Percentiles rank a stretch among this genome's conserved stretches.
Evolutionary conservation across 306 rosid species (phyloP).

Genomic region (Cucurbita argyrosperma): DNA sequence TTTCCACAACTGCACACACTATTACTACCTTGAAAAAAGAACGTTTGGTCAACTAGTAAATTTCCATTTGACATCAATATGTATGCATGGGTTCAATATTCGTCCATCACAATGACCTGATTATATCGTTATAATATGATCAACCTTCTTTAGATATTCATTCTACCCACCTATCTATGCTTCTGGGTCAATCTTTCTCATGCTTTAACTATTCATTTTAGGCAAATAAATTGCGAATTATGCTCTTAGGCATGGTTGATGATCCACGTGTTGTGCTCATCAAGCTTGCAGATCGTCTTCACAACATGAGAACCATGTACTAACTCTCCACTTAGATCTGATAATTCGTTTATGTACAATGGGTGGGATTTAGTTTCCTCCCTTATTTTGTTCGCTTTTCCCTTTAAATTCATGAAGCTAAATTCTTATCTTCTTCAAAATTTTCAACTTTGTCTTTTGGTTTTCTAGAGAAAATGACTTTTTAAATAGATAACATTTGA

Average conservation of each 20-base stretch:
- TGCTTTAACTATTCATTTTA: conserved; percentile 25
- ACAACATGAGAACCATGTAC: conserved; percentile 98
- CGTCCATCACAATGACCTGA: not conserved
- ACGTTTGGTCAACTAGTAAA: not conserved
- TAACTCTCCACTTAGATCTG: conserved; percentile 14
- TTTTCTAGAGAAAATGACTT: not conserved
- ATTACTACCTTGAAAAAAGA: not conserved
- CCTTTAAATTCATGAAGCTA: not conserved
- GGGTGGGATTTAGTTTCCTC: conserved; percentile 5
- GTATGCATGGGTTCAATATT: not conserved
- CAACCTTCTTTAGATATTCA: not conserved
- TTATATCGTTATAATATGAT: not conserved
- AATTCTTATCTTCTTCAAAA: not conserved
- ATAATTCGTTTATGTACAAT: not conserved
- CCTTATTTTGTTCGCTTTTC: not conserved
- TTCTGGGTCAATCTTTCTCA: conserved; percentile 21
- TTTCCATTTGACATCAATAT: not conserved
- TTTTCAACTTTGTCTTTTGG: not conserved
- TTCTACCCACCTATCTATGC: not conserved
- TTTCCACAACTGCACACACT: not conserved
- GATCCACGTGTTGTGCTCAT: conserved; percentile 96
- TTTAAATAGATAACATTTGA: not conserved
- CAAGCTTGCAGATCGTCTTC: conserved; percentile 99
- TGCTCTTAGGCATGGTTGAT: conserved; percentile 99
- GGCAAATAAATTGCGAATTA: conserved; percentile 84